Evolutionary conservation across 345 rosid species (phyloP).

Genomic region (Corchorus olitorius): DNA sequence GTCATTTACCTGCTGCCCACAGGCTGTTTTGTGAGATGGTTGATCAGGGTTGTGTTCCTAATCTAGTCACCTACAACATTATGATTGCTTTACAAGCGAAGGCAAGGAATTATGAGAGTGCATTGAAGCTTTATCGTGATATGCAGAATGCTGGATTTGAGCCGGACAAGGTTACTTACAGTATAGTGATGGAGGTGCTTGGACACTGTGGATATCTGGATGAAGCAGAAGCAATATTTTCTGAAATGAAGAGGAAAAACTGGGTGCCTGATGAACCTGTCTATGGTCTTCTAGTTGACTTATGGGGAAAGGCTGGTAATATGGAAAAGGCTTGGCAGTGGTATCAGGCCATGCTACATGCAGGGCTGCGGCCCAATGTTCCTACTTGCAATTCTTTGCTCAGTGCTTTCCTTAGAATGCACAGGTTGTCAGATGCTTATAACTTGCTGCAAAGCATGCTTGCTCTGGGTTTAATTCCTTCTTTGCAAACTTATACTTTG

Average conservation of each 20-base stretch:
- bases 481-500: constrained; percentile 83
- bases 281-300: constrained; percentile 84
- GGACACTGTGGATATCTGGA: constrained; percentile 89
- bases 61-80: constrained; percentile 79
- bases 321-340: constrained; percentile 81
- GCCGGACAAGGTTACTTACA: constrained; percentile 92
- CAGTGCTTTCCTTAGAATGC: constrained; percentile 79
- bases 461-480: constrained; percentile 63
- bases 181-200: constrained; percentile 95
- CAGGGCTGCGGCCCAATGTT: constrained; percentile 85
- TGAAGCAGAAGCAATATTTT: constrained; percentile 82
- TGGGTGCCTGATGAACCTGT: constrained; percentile 97
- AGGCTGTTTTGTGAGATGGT: constrained; percentile 83
- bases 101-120: constrained; percentile 80
- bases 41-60: constrained; percentile 83
- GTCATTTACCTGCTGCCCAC: constrained; percentile 78
- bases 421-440: constrained; percentile 69
- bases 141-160: constrained; percentile 80
- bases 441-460: constrained; percentile 75
- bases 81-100: constrained; percentile 93
- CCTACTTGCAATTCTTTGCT: constrained; percentile 96
- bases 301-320: constrained; percentile 95
- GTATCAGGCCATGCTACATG: constrained; percentile 80
- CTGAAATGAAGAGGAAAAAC: constrained; percentile 72
- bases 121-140: constrained; percentile 75